phyloP scores from a whole-genome alignment of 2,329 filamentous ascomycete genomes.

The Aspergillus vadensis region DNA sequence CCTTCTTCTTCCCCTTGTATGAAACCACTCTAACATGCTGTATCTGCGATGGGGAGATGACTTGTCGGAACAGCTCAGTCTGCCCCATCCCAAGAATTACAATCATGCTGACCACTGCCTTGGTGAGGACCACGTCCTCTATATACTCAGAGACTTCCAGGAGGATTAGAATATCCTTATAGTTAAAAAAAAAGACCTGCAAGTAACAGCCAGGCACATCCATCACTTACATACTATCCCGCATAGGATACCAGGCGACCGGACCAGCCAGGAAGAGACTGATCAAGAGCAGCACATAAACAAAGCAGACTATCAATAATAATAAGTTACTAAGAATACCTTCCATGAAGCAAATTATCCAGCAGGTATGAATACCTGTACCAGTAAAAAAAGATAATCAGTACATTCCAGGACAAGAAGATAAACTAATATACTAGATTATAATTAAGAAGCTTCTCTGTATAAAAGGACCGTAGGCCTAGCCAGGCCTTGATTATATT shows the following conservation, averaged over 20 bases:
- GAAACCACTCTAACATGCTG: slow-evolving; percentile 28
- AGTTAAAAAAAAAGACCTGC: slow-evolving; percentile 49
- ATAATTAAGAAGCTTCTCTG: slow-evolving; percentile 50
- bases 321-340: slow-evolving; percentile 25
- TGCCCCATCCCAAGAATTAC: slow-evolving; percentile 20
- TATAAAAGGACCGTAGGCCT: slow-evolving; percentile 52
- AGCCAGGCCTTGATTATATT: slow-evolving; percentile 31
- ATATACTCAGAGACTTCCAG: slow-evolving; percentile 17
- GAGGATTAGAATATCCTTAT: slow-evolving; percentile 22
- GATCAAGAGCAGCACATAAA: slow-evolving; percentile 35
- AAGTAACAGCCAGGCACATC: slow-evolving; percentile 47
- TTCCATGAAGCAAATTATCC: slow-evolving; percentile 16
- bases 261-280: slow-evolving; percentile 45
- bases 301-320: slow-evolving; percentile 30
- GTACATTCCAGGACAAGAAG: slow-evolving; percentile 40
- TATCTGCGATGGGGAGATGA: slow-evolving; percentile 27
- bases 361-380: slow-evolving; percentile 20
- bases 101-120: slow-evolving; percentile 24
- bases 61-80: slow-evolving; percentile 19
- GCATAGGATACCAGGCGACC: slow-evolving; percentile 41
- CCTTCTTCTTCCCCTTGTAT: too few species aligned
- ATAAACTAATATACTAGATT: slow-evolving; percentile 44
- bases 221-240: slow-evolving; percentile 44
- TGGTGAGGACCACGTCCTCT: slow-evolving; percentile 13
- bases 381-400: slow-evolving; percentile 19